A percentile compares a stretch with the other conserved stretches of the same genome.
These are phyloP conservation scores for Phlebopus sp. DNA, from an alignment of 1,284 basidiomycete genomes.

Conservation along the genomic window DNA sequence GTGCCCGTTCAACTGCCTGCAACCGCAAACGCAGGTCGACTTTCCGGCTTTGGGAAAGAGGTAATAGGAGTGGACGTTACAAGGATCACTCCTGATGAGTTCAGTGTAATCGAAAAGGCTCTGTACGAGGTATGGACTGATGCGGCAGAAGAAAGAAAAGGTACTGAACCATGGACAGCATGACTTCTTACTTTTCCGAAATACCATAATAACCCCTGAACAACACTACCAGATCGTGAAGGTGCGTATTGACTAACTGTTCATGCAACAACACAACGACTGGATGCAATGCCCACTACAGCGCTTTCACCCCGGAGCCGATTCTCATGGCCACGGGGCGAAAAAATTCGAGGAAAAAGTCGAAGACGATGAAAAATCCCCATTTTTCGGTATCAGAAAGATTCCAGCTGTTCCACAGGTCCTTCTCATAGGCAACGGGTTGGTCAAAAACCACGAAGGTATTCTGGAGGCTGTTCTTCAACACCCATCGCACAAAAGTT, in stretches of 20 bases:
- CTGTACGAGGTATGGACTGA: slow-evolving; percentile 1
- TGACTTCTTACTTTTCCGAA: slow-evolving; percentile 3
- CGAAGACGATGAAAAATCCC: slow-evolving; percentile 1
- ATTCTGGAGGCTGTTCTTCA: neutral
- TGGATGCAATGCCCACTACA: neutral
- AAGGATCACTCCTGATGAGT: neutral
- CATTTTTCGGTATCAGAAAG: neutral
- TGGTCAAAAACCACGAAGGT: slow-evolving; percentile 1
- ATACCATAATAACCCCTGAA: neutral
- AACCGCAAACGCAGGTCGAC: neutral
- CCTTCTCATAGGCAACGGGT: neutral
- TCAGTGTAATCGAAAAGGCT: neutral
- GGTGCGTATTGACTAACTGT: neutral
- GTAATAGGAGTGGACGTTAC: neutral
- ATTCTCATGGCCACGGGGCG: slow-evolving; percentile 2
- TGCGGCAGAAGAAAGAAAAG: neutral
- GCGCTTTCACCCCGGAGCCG: neutral
- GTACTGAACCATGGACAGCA: neutral
- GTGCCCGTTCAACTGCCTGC: neutral
- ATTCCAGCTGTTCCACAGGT: slow-evolving; percentile 2
- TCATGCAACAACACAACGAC: neutral
- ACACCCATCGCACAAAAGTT: slow-evolving; percentile 47
- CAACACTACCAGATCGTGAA: neutral
- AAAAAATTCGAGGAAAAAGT: neutral
- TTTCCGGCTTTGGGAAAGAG: slow-evolving; percentile 1